Conservation (phyloP, 495 filamentous ascomycete genomes). For the Penicillium crystallinum region DNA sequence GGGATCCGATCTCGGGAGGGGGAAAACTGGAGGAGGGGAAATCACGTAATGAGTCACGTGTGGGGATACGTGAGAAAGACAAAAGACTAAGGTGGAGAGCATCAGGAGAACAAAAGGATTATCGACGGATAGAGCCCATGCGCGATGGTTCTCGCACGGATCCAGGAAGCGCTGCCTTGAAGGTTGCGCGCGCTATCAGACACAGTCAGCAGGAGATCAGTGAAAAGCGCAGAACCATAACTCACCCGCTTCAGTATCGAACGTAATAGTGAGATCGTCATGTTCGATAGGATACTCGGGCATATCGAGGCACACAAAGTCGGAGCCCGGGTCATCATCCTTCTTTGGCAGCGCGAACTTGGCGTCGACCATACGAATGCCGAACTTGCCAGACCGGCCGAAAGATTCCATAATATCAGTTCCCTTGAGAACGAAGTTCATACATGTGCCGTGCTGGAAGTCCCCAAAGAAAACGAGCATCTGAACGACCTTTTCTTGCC, state of each 20-base stretch:
- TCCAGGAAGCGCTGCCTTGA: conserved; percentile 43
- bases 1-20: conserved; percentile 1
- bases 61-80: not conserved
- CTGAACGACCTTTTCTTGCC: conserved; percentile 65
- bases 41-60: conserved; percentile 24
- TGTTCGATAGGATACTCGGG: conserved; percentile 85
- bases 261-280: conserved; percentile 80
- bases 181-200: conserved; percentile 41
- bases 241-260: conserved; percentile 75
- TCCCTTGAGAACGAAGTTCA: conserved; percentile 78
- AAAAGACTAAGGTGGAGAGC: not conserved
- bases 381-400: conserved; percentile 59
- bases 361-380: conserved; percentile 73
- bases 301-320: conserved; percentile 77
- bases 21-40: conserved; percentile 6
- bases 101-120: conserved; percentile 2
- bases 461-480: conserved; percentile 75
- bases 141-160: conserved; percentile 43
- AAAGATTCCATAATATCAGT: conserved; percentile 76
- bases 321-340: conserved; percentile 52
- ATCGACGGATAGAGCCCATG: conserved; percentile 48
- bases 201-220: conserved; percentile 4
- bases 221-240: conserved; percentile 6
- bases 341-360: conserved; percentile 78
- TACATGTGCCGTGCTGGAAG: conserved; percentile 75